phyloP scores from a whole-genome alignment of 2,329 filamentous ascomycete species.

The Aspergillus thermomutatus region DNA sequence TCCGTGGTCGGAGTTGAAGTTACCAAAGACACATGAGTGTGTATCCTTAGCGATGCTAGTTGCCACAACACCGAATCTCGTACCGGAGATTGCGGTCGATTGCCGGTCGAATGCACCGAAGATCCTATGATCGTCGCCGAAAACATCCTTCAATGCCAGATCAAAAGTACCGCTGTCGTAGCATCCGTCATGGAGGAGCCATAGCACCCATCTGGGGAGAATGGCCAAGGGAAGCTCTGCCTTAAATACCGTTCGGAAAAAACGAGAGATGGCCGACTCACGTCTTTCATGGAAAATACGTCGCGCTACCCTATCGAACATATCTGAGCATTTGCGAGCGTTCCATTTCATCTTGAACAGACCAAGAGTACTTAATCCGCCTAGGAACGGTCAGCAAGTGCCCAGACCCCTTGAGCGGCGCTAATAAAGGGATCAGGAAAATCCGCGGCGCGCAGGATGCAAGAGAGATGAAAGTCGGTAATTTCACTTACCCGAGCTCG shows the following conservation, averaged over 20 bases:
- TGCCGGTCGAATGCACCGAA: slow-evolving; percentile 8
- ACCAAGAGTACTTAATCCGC: slow-evolving; percentile 15
- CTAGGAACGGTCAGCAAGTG: slow-evolving; percentile 3
- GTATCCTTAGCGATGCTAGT: slow-evolving; percentile 18
- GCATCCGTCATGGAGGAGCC: slow-evolving; percentile 18
- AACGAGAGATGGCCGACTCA: slow-evolving; percentile 1
- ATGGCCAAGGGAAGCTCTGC: slow-evolving; percentile 4
- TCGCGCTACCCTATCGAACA: slow-evolving; percentile 7
- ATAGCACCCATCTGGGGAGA: slow-evolving; percentile 10
- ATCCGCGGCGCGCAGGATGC: not conserved
- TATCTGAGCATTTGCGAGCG: slow-evolving; percentile 10
- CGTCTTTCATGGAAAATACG: slow-evolving; percentile 13
- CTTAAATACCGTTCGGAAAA: slow-evolving; percentile 3
- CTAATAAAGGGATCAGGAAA: not conserved
- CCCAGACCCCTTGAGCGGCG: not conserved
- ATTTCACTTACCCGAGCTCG: slow-evolving; percentile 12
- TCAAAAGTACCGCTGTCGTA: slow-evolving; percentile 20
- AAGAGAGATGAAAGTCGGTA: not conserved
- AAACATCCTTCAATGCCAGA: slow-evolving; percentile 12
- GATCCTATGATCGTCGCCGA: slow-evolving; percentile 12
- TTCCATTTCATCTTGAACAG: slow-evolving; percentile 15
- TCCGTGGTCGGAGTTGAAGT: slow-evolving; percentile 15
- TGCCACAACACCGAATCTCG: slow-evolving; percentile 15
- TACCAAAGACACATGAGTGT: slow-evolving; percentile 17
- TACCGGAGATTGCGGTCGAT: slow-evolving; percentile 1